phyloP scores from a whole-genome alignment of 176 grass and related monocot genomes.

The Microstegium vimineum region DNA sequence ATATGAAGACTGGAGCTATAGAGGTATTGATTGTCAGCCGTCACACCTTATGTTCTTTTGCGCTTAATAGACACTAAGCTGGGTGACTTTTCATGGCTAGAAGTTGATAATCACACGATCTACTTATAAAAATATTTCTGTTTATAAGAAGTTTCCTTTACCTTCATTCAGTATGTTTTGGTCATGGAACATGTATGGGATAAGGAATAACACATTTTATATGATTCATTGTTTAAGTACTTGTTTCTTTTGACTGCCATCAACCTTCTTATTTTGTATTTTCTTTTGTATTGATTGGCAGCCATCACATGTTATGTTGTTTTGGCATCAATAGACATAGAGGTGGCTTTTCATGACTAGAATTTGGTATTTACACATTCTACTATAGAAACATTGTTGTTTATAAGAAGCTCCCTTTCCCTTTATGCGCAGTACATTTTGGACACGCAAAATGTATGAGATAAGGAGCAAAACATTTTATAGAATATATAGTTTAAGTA shows the following conservation, averaged over 20 bases:
- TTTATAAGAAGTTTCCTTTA: not conserved
- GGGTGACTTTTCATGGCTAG: not conserved
- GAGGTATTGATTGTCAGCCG: conserved; percentile 42
- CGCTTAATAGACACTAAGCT: not conserved
- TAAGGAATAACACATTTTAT: not conserved
- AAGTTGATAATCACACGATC: not conserved
- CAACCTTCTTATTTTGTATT: not conserved
- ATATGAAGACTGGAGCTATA: conserved; percentile 91
- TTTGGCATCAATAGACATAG: not conserved
- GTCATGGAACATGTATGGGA: not conserved
- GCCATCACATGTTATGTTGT: not conserved
- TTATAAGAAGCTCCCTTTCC: not conserved
- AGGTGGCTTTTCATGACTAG: not conserved
- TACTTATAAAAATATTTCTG: not conserved
- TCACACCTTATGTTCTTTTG: not conserved
- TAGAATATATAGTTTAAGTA: not conserved
- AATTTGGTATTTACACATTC: not conserved
- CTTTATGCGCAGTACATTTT: not conserved
- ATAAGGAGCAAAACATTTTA: not conserved
- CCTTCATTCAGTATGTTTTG: not conserved
- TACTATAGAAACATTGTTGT: not conserved
- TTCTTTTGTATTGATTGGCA: not conserved
- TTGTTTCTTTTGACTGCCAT: not conserved
- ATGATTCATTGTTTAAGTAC: not conserved
- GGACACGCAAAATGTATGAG: not conserved